Base-by-base conservation (phyloP, 805 yeast genomes). In the Metschnikowia noctiluminum region DNA sequence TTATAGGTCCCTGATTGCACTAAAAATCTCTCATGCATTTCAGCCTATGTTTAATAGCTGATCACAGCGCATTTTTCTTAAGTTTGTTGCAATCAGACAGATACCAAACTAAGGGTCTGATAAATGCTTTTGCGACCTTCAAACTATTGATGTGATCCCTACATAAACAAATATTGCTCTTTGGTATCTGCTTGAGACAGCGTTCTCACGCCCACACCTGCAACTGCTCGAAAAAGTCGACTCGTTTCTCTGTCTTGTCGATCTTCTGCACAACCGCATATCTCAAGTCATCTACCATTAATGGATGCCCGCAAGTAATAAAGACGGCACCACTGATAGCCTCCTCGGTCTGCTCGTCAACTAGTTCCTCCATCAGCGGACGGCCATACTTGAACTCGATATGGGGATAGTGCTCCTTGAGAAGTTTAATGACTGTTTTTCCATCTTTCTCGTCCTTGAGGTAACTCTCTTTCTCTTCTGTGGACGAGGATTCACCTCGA, bases 141-240 rank as follows among this genome's bases (percentile, higher is more conserved):
- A 21, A 21, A 21, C 21, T 21, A 21, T 21, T 21, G 21, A 21
- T 21, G 21, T 21, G 21, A 21, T 21, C 21, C 21, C 21, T 21
- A 21, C 21, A 21, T 2, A 21, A 21, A 21, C 21, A 21, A 21
- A 21, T 21, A 21, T 21, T 21, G 21, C 21, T 21, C 21, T 21
- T 4, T 21, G 21, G 21, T 3, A 21, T 21, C 21, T 21, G 21
- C 21, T 21, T 21, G 21, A 21, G 21, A 21, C 21, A 21, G 21
- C 21, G 21, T 9, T n/a, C 34, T 30, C 16, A 39, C n/a, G 74
- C 68, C 55, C 58, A 54, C 15, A 50, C 45, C 26, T 54, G 51
- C 34, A 54, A 13, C 15, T 49, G 39, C 35, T 54, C 56, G 39
- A 40, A 52, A 11, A 45, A 54, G 42, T 52, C 58, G 13, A 54